Evolutionary conservation across 1,284 basidiomycete genomes (phyloP).

Genomic region (Anthracocystis walkeri): DNA sequence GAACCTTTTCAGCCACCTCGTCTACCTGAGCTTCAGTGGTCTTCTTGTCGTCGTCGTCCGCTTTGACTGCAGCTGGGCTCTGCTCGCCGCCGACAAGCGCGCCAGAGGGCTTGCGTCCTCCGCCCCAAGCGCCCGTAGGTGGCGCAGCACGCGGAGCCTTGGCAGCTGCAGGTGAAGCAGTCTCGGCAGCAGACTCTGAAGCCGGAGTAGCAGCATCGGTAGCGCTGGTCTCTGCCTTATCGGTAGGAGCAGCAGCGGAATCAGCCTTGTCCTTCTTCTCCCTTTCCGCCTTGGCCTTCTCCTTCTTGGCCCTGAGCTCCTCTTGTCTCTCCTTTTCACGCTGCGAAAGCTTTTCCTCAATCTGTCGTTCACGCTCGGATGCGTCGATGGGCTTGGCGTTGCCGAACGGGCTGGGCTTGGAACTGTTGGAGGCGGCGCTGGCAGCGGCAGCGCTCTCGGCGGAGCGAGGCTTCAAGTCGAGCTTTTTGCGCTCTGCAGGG

Average conservation of each 20-base stretch:
- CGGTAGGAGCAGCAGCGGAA: constrained; percentile 11
- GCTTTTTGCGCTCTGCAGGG: constrained; percentile 64
- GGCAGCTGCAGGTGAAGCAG: constrained; percentile 22
- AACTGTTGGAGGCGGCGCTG: constrained; percentile 76
- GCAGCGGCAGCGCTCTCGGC: constrained; percentile 75
- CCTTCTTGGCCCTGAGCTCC: constrained; percentile 51
- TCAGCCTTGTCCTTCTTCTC: constrained; percentile 38
- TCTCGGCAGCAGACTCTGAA: constrained; percentile 23
- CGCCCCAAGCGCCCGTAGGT: constrained; percentile 60
- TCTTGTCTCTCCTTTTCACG: constrained; percentile 61
- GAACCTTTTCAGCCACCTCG: constrained; percentile 44
- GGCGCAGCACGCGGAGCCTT: constrained; percentile 40
- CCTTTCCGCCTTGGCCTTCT: constrained; percentile 58
- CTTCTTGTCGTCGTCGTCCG: constrained; percentile 17
- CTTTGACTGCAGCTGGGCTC: constrained; percentile 9
- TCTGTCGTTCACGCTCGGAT: constrained; percentile 79
- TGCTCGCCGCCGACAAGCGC: constrained; percentile 47
- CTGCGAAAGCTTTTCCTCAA: constrained; percentile 72
- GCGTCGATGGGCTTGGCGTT: constrained; percentile 90
- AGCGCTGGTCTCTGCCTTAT: constrained; percentile 14
- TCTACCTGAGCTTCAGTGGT: constrained; percentile 35
- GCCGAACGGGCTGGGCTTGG: constrained; percentile 80
- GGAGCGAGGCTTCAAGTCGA: constrained; percentile 66
- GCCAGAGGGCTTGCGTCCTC: constrained; percentile 59
- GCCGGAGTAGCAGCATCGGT: constrained; percentile 15